These are phyloP conservation scores for Raphidocelis subcapitata DNA, from an alignment of 139 green algal genomes.

Conservation along the genomic window DNA sequence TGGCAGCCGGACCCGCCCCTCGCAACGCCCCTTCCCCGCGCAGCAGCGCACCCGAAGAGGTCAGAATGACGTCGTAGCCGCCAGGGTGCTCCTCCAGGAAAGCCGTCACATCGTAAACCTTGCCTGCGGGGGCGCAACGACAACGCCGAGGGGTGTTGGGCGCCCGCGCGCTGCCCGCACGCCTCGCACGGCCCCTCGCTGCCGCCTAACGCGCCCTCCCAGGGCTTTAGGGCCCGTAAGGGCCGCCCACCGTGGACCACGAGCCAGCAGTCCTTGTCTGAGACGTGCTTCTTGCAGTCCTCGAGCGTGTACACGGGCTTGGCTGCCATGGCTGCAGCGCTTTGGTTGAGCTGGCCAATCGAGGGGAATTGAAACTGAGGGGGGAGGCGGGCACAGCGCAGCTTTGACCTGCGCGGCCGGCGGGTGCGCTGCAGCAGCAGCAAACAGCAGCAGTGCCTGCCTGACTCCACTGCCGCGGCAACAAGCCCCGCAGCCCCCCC, in stretches of 20 bases:
- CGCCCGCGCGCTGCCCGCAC: too few relatives aligned
- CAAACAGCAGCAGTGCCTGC: background rate
- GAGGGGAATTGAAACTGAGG: too few relatives aligned
- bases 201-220: too few relatives aligned
- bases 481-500: too few relatives aligned
- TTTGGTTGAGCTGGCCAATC: too few relatives aligned
- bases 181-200: too few relatives aligned
- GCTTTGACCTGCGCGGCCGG: too few relatives aligned
- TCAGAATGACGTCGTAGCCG: slow-evolving; percentile 76
- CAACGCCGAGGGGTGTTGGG: too few relatives aligned
- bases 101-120: slow-evolving; percentile 86
- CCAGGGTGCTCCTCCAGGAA: slow-evolving; percentile 90
- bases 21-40: background rate
- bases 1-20: background rate
- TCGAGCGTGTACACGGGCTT: slow-evolving; percentile 43
- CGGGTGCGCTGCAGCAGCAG: too few relatives aligned
- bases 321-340: slow-evolving; percentile 2
- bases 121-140: slow-evolving; percentile 29
- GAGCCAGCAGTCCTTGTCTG: slow-evolving; percentile 82
- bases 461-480: background rate
- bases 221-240: too few relatives aligned
- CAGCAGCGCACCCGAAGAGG: slow-evolving; percentile 46
- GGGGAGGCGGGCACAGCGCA: too few relatives aligned
- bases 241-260: slow-evolving; percentile 51
- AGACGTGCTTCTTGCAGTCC: slow-evolving; percentile 68